Conservation (phyloP, 768 basidiomycete species). For the Naganishia onofrii region DNA sequence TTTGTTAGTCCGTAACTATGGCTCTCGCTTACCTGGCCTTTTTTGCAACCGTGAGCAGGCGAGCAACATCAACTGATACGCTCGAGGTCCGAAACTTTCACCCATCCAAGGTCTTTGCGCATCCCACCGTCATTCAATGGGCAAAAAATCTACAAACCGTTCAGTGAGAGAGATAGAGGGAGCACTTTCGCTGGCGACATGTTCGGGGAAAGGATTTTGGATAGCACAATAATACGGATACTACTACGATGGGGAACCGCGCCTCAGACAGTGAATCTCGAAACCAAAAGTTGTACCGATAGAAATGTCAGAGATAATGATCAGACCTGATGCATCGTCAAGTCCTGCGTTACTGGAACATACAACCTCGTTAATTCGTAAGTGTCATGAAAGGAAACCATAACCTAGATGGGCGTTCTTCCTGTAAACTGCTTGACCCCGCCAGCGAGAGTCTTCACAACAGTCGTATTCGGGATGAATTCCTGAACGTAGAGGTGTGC, state of each 20-base stretch:
- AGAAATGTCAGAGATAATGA: background rate
- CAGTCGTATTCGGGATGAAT: conserved; percentile 5
- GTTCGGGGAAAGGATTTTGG: background rate
- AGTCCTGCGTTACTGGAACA: background rate
- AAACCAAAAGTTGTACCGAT: background rate
- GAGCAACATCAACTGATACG: conserved; percentile 38
- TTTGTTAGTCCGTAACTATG: background rate
- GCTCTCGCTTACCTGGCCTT: conserved; percentile 4
- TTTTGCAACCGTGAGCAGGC: conserved; percentile 32
- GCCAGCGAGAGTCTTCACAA: background rate
- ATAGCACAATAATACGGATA: background rate
- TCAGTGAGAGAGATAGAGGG: background rate
- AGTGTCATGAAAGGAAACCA: background rate
- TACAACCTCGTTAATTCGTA: background rate
- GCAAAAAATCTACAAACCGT: conserved; percentile 11
- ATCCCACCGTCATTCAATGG: conserved; percentile 28
- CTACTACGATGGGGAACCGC: background rate
- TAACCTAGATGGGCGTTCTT: conserved; percentile 8
- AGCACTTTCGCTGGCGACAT: background rate
- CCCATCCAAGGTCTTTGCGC: conserved; percentile 29
- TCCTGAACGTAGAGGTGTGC: conserved; percentile 3
- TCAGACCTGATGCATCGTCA: background rate
- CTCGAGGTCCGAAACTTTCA: conserved; percentile 39
- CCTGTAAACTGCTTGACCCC: conserved; percentile 7
- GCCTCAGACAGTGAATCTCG: no score